Base-by-base conservation (phyloP, 345 rosid genomes). In the Pugionium cornutum region DNA sequence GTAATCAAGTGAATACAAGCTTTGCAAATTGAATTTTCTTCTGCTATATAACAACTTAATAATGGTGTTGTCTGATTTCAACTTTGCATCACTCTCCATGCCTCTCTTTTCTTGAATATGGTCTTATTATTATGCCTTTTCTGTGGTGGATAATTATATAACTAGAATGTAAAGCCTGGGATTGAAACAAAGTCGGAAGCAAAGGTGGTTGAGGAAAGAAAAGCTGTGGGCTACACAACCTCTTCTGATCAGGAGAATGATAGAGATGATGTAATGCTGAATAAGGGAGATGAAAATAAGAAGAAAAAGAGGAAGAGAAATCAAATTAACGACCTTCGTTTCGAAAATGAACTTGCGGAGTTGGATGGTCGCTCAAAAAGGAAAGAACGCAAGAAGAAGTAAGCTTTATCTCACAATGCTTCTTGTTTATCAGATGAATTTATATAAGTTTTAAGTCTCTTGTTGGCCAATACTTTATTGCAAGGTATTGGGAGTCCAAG, bases 401-500 rank as follows among this genome's bases (percentile, higher is more conserved):
- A 73, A 73, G 73, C 73, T 44, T 44, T 43, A 56, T 59, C 37
- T 52, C 30, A 46, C 29, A 25, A 25, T 25, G 30, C 29, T 46
- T 44, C 4, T 25, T 45, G 7, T 9, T 40, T 40, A 10, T 27
- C 4, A 9, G 58, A 35, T 53, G 30, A 18, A 9, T 53, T 32
- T 35, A 4, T 52, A 4, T 32, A 28, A 28, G 45, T 25, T 26
- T 48, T 37, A 1, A n/a, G 8, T 63, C 37, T 63, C 58, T 30
- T 36, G 3, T 45, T 7, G 47, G 8, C 46, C 46, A 27, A 51
- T 39, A 18, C 45, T 27, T 9, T 26, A 11, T 52, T 73, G 61
- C 53, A 88, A 88, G 97, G 82, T 81, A 80, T 72, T 62, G 82
- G 80, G 94, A 88, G 75, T 82, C 84, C 4, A 91, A 81, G 84